These are phyloP conservation scores for Lyophyllum decastes DNA, from an alignment of 768 basidiomycete species.

Conservation along the genomic window DNA sequence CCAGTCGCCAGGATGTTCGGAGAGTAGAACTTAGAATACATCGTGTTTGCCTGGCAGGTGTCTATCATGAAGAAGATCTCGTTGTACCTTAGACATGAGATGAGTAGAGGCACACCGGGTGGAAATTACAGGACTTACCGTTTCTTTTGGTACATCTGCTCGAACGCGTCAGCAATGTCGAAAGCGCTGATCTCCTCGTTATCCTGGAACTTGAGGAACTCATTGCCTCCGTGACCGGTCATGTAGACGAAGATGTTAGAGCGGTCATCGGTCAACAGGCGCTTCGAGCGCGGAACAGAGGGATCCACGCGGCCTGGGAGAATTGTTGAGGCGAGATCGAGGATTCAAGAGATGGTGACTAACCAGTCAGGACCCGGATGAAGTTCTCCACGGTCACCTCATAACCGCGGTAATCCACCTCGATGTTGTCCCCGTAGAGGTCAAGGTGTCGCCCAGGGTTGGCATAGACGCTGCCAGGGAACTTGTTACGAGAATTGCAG, in stretches of 20 bases:
- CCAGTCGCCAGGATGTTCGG: slow-evolving; percentile 93
- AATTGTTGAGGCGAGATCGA: not conserved
- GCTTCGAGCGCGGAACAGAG: slow-evolving; percentile 88
- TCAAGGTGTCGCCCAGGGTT: slow-evolving; percentile 81
- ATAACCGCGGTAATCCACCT: slow-evolving; percentile 97
- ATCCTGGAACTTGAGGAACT: slow-evolving; percentile 99
- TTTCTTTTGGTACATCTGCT: slow-evolving; percentile 91
- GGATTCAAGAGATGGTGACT: slow-evolving; percentile 26
- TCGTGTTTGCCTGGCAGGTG: slow-evolving; percentile 95
- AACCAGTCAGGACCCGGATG: slow-evolving; percentile 88
- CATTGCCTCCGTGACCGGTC: slow-evolving; percentile 98
- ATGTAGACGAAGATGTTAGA: slow-evolving; percentile 97
- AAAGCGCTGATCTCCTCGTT: slow-evolving; percentile 97
- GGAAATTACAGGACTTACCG: not conserved
- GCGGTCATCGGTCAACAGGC: slow-evolving; percentile 84
- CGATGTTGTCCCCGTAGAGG: slow-evolving; percentile 94
- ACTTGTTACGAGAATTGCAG: slow-evolving; percentile 90
- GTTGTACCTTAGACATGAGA: slow-evolving; percentile 64
- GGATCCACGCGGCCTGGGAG: slow-evolving; percentile 64
- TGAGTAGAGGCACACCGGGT: not conserved
- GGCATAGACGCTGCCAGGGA: slow-evolving; percentile 92
- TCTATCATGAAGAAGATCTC: slow-evolving; percentile 98
- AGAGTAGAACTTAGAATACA: slow-evolving; percentile 93
- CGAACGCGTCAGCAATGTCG: slow-evolving; percentile 97
- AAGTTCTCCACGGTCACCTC: slow-evolving; percentile 98